Evolutionary conservation across 2,329 filamentous ascomycete species (phyloP).

Genomic region (Pezicula carpinea): DNA sequence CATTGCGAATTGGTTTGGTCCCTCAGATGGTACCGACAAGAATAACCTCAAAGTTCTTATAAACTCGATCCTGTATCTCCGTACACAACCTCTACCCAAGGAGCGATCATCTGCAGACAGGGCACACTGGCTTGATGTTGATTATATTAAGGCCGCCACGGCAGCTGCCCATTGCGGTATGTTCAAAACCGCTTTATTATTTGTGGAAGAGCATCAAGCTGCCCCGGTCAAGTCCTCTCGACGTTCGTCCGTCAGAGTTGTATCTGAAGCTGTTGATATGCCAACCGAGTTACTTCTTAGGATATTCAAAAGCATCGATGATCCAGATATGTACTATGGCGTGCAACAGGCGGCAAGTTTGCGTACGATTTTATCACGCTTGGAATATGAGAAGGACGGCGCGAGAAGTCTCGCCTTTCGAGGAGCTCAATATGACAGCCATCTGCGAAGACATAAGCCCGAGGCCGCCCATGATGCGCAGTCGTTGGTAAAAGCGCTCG

Average conservation of each 20-base stretch:
- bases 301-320: constrained; percentile 90
- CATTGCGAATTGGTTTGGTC: constrained; percentile 59
- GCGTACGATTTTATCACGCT: constrained; percentile 69
- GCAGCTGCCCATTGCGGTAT: constrained; percentile 77
- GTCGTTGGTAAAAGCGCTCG: constrained; percentile 71
- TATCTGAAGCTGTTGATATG: constrained; percentile 31
- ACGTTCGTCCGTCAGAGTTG: constrained; percentile 57
- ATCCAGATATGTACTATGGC: constrained; percentile 95
- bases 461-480: constrained; percentile 55
- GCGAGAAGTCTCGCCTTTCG: constrained; percentile 85
- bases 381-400: constrained; percentile 88
- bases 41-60: constrained; percentile 70
- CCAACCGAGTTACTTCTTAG: constrained; percentile 67
- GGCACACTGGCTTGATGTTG: constrained; percentile 78
- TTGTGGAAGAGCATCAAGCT: constrained; percentile 68
- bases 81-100: constrained; percentile 68
- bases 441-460: constrained; percentile 59
- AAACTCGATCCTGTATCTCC: constrained; percentile 80
- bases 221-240: constrained; percentile 54
- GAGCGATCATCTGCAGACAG: constrained; percentile 78
- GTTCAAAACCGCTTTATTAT: constrained; percentile 80
- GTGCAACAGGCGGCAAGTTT: constrained; percentile 75
- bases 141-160: constrained; percentile 63
- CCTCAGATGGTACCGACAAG: constrained; percentile 39
- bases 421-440: constrained; percentile 84